Base-by-base conservation (phyloP, 805 yeast genomes). In the Ogataea ganodermae region DNA sequence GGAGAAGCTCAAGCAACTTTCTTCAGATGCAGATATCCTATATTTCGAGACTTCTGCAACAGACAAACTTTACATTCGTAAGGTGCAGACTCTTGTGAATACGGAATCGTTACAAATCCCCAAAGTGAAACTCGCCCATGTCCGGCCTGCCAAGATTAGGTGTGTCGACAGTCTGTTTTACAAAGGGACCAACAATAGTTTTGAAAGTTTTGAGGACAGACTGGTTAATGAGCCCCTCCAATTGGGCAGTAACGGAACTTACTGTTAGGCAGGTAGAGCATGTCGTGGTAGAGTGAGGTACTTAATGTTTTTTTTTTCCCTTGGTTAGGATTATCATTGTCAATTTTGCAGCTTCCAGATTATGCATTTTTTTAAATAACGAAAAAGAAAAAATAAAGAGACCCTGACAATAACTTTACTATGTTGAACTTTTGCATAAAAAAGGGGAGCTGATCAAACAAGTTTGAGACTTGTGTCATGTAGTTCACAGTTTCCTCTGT, bases 1-100 rank as follows among this genome's bases (percentile, higher is more conserved):
- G 40, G 59, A 57, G 2, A 45, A 39, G 10, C 41, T 60, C 14
- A 33, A 39, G 14, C 32, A 51, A n/a, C 39, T 35, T 2, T 50
- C 62, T 13, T 45, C 26, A 32, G 52, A 52, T 13, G 57, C 55
- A 4, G 64, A 60, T 36, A 58, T 60, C 18, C 39, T 60, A 13
- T 50, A 57, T 14, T 40, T 56, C 31, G 58, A 53, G 45, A 46
- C 52, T 20, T 41, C 45, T 14, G 35, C 42, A 5, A 20, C 23
- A 9, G 55, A 47, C 32, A 52, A 52, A 21, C 31, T 49, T 12
- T 51, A 49, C 46, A 46, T 54, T 18, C 42, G 52, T 24, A 54
- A 54, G 40, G 37, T 44, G 35, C 38, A 38, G 31, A 18, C 42
- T 14, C 16, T 39, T 16, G n/a, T 44, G 32, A 44, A 40, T 5